Base-by-base conservation (phyloP, 208 protist species). In the Vickermania spadyakhi region DNA sequence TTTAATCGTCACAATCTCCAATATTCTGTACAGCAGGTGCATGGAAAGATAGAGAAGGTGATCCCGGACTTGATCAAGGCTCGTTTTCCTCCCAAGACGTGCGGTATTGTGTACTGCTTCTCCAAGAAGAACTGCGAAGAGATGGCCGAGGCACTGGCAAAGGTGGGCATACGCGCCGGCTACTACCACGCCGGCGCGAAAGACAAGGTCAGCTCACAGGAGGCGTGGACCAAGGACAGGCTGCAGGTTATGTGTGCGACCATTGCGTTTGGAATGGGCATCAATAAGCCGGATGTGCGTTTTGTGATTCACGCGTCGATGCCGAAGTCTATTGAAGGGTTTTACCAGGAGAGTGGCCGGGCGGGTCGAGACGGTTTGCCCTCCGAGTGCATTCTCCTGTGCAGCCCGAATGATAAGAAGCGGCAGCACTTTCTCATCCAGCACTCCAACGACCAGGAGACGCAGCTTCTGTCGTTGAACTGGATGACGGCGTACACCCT, bases 261-360 rank as follows among this genome's bases (percentile, higher is more conserved):
- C 18, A 96, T 99, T 52, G 97, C 97, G 22, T 99, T 99, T 70
- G 97, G 97, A 26, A 99, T 99, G 97, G 97, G 96, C 57, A 98
- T 99, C 65, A 97, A 99, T 73, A 99, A 99, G 58, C 87, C 94
- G 2, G 93, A 99, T 65, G 97, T 99, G 2, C 89, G 98, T 50
- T 98, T 95, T 68, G 97, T 99, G 30, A 89, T 99, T 52, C 98
- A 99, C 80, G 84, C 96, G 7, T 73, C 86, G 7, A 86, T 99
- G 66, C 97, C 97, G 0, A 98, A 98, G 75, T 96, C 81, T 3
- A 83, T 99, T 45, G 98, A 99, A 73, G 93, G 84, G 5, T 99
- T 99, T 70, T 98, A 98, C 71, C 98, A 99, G 64, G 97, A 99
- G 67, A 96, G 81, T 61, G 98, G 97, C 25, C 82, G 98, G 45